Percentiles rank a stretch among this genome's conserved stretches.
Conservation (phyloP, 1,139 yeast genomes). For the Saccharomyces pastorianus region DNA sequence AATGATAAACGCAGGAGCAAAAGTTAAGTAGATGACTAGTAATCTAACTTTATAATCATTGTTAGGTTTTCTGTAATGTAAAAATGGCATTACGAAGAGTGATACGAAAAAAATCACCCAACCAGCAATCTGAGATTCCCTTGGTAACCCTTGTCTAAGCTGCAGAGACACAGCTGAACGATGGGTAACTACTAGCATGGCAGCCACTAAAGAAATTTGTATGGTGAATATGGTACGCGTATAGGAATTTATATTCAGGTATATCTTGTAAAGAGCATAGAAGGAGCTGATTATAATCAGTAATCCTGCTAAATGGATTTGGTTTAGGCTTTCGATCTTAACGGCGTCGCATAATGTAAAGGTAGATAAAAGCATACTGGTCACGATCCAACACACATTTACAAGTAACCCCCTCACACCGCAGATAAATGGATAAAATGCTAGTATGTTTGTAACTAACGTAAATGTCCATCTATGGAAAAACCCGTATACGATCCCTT, state of each 20-base stretch:
- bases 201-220: slow-evolving; percentile 52
- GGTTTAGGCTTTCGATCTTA: slow-evolving; percentile 62
- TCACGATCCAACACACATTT: slow-evolving; percentile 49
- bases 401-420: slow-evolving; percentile 33
- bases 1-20: slow-evolving; percentile 84
- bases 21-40: slow-evolving; percentile 67
- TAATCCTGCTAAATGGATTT: slow-evolving; percentile 61
- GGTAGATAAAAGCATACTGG: slow-evolving; percentile 59
- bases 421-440: slow-evolving; percentile 58
- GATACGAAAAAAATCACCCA: slow-evolving; percentile 66
- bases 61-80: slow-evolving; percentile 54
- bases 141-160: slow-evolving; percentile 71
- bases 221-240: slow-evolving; percentile 38
- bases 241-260: slow-evolving; percentile 16
- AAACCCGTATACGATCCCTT: slow-evolving; percentile 84
- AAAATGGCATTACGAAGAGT: slow-evolving; percentile 50
- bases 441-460: slow-evolving; percentile 52
- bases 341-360: slow-evolving; percentile 86
- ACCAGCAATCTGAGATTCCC: slow-evolving; percentile 63
- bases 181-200: slow-evolving; percentile 58
- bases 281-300: slow-evolving; percentile 48
- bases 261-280: slow-evolving; percentile 33
- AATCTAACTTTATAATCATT: slow-evolving; percentile 67
- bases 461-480: slow-evolving; percentile 78
- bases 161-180: slow-evolving; percentile 68